Percentiles rank a stretch among this genome's conserved stretches.
Evolutionary conservation across 2,329 filamentous ascomycete genomes (phyloP).

Genomic region (Zasmidium cellare): DNA sequence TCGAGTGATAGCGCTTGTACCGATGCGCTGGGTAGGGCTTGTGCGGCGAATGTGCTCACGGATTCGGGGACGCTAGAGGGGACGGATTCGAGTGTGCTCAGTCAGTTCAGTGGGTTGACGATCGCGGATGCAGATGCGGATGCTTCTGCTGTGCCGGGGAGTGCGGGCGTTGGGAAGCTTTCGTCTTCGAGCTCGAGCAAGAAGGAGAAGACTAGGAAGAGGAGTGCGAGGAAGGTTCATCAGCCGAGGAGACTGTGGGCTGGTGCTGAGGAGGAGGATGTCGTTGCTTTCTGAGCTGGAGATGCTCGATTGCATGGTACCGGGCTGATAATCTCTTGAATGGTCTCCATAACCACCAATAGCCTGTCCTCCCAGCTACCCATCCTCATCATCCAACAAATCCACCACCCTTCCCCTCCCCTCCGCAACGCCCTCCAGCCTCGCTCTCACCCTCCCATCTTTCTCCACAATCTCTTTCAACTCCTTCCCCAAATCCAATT

Average conservation of each 20-base stretch:
- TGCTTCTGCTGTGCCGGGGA: constrained; percentile 18
- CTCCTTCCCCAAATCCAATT: background rate
- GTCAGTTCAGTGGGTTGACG: constrained; percentile 14
- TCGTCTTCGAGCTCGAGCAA: background rate
- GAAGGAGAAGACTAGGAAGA: background rate
- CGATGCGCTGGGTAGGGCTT: constrained; percentile 12
- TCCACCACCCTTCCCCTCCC: background rate
- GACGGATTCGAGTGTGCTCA: constrained; percentile 12
- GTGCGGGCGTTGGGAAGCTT: constrained; percentile 16
- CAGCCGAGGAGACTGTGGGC: background rate
- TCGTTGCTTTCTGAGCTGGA: background rate
- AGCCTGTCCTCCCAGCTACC: no score
- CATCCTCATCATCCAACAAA: background rate
- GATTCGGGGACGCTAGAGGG: constrained; percentile 13
- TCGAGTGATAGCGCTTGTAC: constrained; percentile 3
- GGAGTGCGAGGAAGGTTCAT: background rate
- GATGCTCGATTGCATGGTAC: no score
- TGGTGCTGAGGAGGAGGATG: background rate
- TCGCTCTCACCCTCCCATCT: background rate
- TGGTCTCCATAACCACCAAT: no score
- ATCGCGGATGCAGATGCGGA: constrained; percentile 16
- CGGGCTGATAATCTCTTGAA: no score
- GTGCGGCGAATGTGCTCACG: constrained; percentile 13
- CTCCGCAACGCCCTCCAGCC: background rate
- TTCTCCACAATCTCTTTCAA: background rate